Base-by-base conservation (phyloP, 345 rosid genomes). In the Leavenworthia alabamica region DNA sequence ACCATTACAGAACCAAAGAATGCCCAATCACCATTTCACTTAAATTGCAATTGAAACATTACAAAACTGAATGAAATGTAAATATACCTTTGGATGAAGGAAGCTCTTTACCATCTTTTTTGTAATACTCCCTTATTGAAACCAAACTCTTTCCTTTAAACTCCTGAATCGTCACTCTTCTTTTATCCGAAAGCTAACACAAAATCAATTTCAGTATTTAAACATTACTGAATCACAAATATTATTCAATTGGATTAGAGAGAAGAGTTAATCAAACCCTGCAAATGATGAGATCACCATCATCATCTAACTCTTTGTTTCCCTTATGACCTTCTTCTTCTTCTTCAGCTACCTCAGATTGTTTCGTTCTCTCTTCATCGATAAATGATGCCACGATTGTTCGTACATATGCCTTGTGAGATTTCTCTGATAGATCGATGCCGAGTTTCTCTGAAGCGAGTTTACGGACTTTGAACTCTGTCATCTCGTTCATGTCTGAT, bases 141-240 rank as follows among this genome's bases (percentile, higher is more conserved):
- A 93, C 80, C 86, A 89, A 79, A 45, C 63, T 68, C 62, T 68
- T 89, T 43, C 99, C 99, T 62, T 62, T 68, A 59, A 93, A 93
- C 20, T 93, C 89, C 73, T 86, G 96, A 68, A 93, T 73, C 2
- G 94, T 82, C 70, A 89, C 97, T 71, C 79, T 93, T 42, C 97
- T 82, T 83, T 80, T 93, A 37, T 79, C 81, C 15, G 88, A 70
- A 6, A 89, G 67, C 97, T 89, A 0, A n/a, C 17, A n/a, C 14
- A 27, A 26, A 12, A 35, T 14, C 31, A 17, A 4, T n/a, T n/a
- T n/a, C n/a, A n/a, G n/a, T n/a, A n/a, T n/a, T n/a, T n/a, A n/a
- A n/a, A n/a, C n/a, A n/a, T n/a, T 20, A 20, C 14, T 40, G 19
- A 40, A 39, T 20, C 46, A 41, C 4, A 16, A 17, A 15, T 16